Percentiles rank a stretch among this genome's conserved stretches.
phyloP scores from a whole-genome alignment of 1,284 basidiomycete genomes.

The Trametes polyzona region DNA sequence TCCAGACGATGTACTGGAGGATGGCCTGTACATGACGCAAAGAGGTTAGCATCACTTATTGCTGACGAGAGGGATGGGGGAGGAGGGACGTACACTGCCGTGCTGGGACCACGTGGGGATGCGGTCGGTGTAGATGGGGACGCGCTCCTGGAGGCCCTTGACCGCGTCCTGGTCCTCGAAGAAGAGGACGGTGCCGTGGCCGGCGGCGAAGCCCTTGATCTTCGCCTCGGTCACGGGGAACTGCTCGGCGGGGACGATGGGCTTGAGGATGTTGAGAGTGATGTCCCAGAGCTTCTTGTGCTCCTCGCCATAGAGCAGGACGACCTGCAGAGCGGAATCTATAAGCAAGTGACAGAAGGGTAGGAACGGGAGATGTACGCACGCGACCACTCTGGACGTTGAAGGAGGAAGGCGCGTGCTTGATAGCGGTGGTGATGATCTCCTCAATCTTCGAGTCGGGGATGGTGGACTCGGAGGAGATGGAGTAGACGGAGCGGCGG shows the following conservation, averaged over 20 bases:
- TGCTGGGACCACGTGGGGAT: conserved; percentile 32
- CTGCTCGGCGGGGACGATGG: conserved; percentile 28
- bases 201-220: conserved; percentile 28
- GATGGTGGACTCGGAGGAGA: conserved; percentile 28
- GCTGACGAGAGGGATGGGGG: neutral
- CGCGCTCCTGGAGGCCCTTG: conserved; percentile 27
- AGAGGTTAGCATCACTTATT: neutral
- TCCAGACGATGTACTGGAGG: conserved; percentile 33
- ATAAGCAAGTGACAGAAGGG: neutral
- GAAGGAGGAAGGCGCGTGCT: conserved; percentile 31
- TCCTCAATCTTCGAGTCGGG: conserved; percentile 31
- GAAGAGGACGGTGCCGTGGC: conserved; percentile 32
- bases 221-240: conserved; percentile 27
- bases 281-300: conserved; percentile 35
- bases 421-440: conserved; percentile 28
- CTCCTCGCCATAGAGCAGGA: conserved; percentile 29
- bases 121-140: conserved; percentile 30
- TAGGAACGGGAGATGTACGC: neutral
- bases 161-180: conserved; percentile 31
- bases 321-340: conserved; percentile 14
- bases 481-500: conserved; percentile 30
- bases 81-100: conserved; percentile 19
- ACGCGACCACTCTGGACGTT: conserved; percentile 32
- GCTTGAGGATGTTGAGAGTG: conserved; percentile 28
- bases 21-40: conserved; percentile 19